Base-by-base conservation (phyloP, 441 rosid genomes). In the Syzygium syzygioides region DNA sequence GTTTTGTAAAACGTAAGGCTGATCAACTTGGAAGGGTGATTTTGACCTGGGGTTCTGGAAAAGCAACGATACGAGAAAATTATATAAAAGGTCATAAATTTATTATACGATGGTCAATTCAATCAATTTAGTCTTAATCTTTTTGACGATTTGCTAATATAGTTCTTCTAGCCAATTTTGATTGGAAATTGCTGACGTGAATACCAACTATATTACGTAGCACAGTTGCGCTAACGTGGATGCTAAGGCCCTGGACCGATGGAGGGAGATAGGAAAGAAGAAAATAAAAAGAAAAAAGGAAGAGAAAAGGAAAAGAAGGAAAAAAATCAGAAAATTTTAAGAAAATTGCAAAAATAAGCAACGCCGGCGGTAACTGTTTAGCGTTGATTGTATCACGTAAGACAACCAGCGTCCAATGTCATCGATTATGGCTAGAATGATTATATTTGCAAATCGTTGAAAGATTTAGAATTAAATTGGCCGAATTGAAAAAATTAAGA, bases 311-410 rank as follows among this genome's bases (percentile, higher is more conserved):
- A 53, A 53, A 57, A 25, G 26, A 20, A 1, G 9, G 19, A 19
- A 55, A 55, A 57, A 57, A 25, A 57, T 54, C 7, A 6, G 5
- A 57, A 57, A 57, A 25, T 4, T 25, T 25, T 25, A 59, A 4
- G 12, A 59, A 59, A 59, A 26, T 59, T 28, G 34, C 32, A 60
- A 60, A 60, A 14, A 28, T 28, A 60, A 28, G 5, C 32, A 28
- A 59, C 3, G 6, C 9, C 6, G 9, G 9, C 7, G 48, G 9
- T 45, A 45, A 9, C 17, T 53, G 2, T 53, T 53, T 12, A 13
- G 30, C 7, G 1, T 5, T 1, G 32, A 0, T 3, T 5, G 2
- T n/a, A 8, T 18, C 18, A 13, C 1, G 9, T 12, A 13, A 4
- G 32, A 60, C 0, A 0, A 18, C 18, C 32, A 4, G 7, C 8